Base-by-base conservation (phyloP, 768 basidiomycete genomes). In the Leucocoprinus leucothites region DNA sequence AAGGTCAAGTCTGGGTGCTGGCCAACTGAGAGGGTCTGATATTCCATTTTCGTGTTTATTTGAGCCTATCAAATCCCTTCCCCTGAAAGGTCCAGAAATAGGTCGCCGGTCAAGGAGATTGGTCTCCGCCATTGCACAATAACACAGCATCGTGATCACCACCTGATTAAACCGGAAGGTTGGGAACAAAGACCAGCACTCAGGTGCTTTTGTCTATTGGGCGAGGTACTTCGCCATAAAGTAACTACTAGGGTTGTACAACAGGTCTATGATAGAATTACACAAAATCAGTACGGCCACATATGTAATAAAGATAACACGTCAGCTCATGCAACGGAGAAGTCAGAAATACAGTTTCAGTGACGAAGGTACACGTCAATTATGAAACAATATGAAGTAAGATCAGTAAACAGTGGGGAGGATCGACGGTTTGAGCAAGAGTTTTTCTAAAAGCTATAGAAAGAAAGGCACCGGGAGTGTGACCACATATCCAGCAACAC, bases 301-400 rank as follows among this genome's bases (percentile, higher is more conserved):
- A 46, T 53, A 53, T 22, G 34, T 13, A 44, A 53, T 44, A 53
- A 53, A 53, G 16, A 45, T 51, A 42, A 25, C 50, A 42, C 42
- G 42, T 42, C 25, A 24, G 36, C 14, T 26, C 28, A 11, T 13
- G 9, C 18, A 14, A 0, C 21, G 19, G 26, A 26, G 9, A 14
- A 3, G 24, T 9, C 5, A 47, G 34, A 48, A 21, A 44, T 44
- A 44, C 42, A 44, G 21, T 9, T 44, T 21, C 40, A n/a, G 40
- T 14, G 18, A 14, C 40, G 40, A 14, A n/a, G 40, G 6, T 41
- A 19, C 16, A 14, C 4, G 18, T 19, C 40, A 3, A 41, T 41
- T 41, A 41, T n/a, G 14, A 41, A 41, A 5, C 8, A 14, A 38
- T 11, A n/a, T 4, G 16, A 38, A 13, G 14, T 6, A 38, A n/a